These are phyloP conservation scores for Gracilaria domingensis DNA, from an alignment of 23 red algal genomes.

Conservation along the genomic window DNA sequence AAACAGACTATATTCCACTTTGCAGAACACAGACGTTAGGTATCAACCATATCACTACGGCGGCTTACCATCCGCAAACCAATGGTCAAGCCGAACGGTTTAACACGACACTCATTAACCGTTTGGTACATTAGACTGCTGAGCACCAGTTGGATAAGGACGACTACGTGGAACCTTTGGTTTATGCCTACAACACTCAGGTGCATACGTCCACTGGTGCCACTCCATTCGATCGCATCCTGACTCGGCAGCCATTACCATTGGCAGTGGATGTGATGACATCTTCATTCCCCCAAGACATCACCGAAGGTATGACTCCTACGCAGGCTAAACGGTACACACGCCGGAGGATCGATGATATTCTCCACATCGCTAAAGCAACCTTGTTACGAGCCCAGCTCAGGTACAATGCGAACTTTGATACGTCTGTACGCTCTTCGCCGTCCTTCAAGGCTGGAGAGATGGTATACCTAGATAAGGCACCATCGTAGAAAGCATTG, in stretches of 20 bases:
- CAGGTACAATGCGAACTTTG: neutral
- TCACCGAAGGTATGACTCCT: too few species aligned
- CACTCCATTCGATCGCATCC: slow-evolving; percentile 24
- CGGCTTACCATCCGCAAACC: too few species aligned
- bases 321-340: too few species aligned
- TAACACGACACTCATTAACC: neutral
- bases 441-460: neutral
- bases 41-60: too few species aligned
- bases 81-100: too few species aligned
- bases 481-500: neutral
- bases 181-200: too few species aligned
- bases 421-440: neutral
- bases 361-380: neutral
- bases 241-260: neutral
- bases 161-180: slow-evolving; percentile 22
- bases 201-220: too few species aligned
- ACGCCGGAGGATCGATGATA: too few species aligned
- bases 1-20: too few species aligned
- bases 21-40: too few species aligned
- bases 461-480: neutral
- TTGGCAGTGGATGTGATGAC: neutral
- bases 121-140: slow-evolving; percentile 15
- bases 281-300: neutral
- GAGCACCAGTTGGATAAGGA: slow-evolving; percentile 23
- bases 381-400: neutral